These are phyloP conservation scores for Arthrocladium fulminans DNA, from an alignment of 2,329 filamentous ascomycete species.

Conservation along the genomic window DNA sequence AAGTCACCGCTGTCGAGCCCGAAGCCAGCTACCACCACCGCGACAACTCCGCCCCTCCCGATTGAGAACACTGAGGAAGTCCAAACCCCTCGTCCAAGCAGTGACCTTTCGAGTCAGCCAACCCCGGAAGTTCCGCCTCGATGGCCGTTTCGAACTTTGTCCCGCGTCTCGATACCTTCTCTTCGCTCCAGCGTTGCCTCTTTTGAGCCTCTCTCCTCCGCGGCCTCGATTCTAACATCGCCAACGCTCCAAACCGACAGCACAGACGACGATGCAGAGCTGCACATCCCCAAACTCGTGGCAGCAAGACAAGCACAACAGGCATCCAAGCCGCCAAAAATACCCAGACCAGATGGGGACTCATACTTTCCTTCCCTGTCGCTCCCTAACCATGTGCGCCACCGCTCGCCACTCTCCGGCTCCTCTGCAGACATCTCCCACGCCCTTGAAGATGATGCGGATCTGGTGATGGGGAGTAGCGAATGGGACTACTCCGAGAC, in stretches of 20 bases:
- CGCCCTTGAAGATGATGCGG: conserved; percentile 26
- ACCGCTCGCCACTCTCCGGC: conserved; percentile 17
- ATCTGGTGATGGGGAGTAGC: conserved; percentile 28
- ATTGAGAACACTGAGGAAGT: conserved; percentile 15
- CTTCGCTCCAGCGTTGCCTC: conserved; percentile 28
- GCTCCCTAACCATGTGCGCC: conserved; percentile 19
- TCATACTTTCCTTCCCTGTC: conserved; percentile 7
- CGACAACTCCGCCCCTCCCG: conserved; percentile 7
- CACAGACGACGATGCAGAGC: conserved; percentile 73
- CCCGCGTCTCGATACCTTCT: conserved; percentile 22
- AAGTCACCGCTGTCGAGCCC: conserved; percentile 33
- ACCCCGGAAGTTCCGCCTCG: conserved; percentile 21
- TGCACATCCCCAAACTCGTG: conserved; percentile 50
- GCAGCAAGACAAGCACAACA: conserved; percentile 34
- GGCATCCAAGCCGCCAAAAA: not conserved
- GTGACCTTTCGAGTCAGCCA: conserved; percentile 12
- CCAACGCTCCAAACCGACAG: conserved; percentile 57
- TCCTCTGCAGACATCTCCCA: conserved; percentile 14
- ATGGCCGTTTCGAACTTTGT: conserved; percentile 21
- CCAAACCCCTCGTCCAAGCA: conserved; percentile 17
- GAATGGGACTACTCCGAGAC: conserved; percentile 91
- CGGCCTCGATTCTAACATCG: conserved; percentile 34
- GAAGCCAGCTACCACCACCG: conserved; percentile 12
- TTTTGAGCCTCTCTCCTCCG: conserved; percentile 28
- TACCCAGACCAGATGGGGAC: conserved; percentile 1